Conservation (phyloP, 768 basidiomycete genomes). For the Hygrocybe coccinea region DNA sequence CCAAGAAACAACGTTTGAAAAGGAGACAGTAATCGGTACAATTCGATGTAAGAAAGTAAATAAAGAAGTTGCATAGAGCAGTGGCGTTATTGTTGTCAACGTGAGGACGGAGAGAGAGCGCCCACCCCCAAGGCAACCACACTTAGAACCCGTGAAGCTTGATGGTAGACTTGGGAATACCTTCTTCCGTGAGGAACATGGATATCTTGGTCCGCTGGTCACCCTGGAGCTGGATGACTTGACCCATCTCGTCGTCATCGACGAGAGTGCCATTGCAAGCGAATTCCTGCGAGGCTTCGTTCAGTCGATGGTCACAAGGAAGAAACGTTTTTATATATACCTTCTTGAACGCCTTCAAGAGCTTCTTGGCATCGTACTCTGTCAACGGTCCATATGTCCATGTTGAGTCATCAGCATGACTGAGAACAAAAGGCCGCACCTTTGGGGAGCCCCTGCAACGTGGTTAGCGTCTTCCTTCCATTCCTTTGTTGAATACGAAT, state of each 20-base stretch:
- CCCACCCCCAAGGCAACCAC: neutral
- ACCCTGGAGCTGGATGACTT: conserved; percentile 98
- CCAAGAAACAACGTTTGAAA: conserved; percentile 2
- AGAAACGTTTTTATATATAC: conserved; percentile 36
- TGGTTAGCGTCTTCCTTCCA: conserved; percentile 97
- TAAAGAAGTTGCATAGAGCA: conserved; percentile 10
- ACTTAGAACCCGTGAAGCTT: conserved; percentile 84
- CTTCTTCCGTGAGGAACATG: conserved; percentile 80
- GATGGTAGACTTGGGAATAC: conserved; percentile 70
- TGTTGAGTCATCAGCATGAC: conserved; percentile 3
- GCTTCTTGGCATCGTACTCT: conserved; percentile 98
- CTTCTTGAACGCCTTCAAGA: conserved; percentile 99
- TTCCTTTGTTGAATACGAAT: conserved; percentile 99
- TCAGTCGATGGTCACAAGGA: conserved; percentile 2
- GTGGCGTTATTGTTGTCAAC: conserved; percentile 2
- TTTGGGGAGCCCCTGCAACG: conserved; percentile 90
- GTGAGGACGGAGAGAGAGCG: conserved; percentile 8
- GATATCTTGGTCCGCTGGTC: conserved; percentile 93
- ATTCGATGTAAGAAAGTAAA: conserved; percentile 5
- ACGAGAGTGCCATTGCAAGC: conserved; percentile 98
- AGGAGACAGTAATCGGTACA: conserved; percentile 15
- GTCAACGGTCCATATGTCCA: conserved; percentile 8
- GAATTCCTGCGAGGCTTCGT: conserved; percentile 62
- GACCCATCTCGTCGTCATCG: conserved; percentile 91
- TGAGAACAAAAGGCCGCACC: conserved; percentile 45